Evolutionary conservation across 768 basidiomycete species (phyloP).

Genomic region (Chalciporus piperatus): DNA sequence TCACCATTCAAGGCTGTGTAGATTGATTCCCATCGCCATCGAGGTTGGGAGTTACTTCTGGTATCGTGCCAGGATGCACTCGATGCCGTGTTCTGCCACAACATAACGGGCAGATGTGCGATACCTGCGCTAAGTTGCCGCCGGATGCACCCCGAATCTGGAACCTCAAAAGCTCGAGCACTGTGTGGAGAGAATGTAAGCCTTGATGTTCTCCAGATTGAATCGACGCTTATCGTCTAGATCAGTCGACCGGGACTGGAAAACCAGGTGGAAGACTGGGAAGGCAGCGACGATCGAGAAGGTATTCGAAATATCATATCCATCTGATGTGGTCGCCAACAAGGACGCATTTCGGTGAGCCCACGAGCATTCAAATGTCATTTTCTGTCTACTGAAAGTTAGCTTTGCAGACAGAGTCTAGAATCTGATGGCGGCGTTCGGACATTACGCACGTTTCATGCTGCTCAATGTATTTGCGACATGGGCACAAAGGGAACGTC

Average conservation of each 20-base stretch:
- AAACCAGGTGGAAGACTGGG: conserved; percentile 32
- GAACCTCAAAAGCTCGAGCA: conserved; percentile 45
- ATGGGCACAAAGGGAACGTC: conserved; percentile 51
- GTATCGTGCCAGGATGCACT: conserved; percentile 48
- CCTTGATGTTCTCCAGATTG: conserved; percentile 18
- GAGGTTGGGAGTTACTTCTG: conserved; percentile 52
- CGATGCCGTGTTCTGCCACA: conserved; percentile 49
- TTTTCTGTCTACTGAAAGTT: conserved; percentile 5
- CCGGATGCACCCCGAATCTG: conserved; percentile 43
- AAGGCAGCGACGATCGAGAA: conserved; percentile 46
- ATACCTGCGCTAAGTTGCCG: conserved; percentile 47
- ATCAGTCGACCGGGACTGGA: conserved; percentile 56
- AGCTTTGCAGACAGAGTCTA: conserved; percentile 28
- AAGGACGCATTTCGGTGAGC: conserved; percentile 51
- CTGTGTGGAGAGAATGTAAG: conserved; percentile 53
- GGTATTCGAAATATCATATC: conserved; percentile 49
- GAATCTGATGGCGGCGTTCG: conserved; percentile 35
- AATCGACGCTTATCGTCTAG: conserved; percentile 28
- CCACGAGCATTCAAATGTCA: not conserved
- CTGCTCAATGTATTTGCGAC: conserved; percentile 67
- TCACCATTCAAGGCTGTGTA: conserved; percentile 4
- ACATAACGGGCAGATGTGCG: conserved; percentile 45
- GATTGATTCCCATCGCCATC: conserved; percentile 3
- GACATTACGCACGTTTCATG: conserved; percentile 59
- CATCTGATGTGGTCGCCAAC: conserved; percentile 29